Evolutionary conservation across 805 yeast species (phyloP), one percentile per base, ranked within the genome.

Genomic region (Candida endomychidarum): DNA sequence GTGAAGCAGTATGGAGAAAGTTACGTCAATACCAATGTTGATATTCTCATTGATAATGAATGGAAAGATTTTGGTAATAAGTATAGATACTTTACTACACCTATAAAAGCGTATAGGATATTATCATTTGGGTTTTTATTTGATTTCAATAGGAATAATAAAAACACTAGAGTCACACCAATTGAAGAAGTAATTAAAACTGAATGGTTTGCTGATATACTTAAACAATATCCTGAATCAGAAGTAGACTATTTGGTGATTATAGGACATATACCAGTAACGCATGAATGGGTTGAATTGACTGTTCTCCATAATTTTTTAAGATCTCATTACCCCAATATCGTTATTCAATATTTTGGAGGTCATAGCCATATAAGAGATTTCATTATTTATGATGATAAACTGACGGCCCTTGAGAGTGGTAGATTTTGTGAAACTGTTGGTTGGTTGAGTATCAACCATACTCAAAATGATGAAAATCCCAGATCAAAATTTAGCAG

Each of bases 341-440:
- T 74, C 0, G 67, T 80, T 0, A 84, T 91, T 38, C 96, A 88
- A 57, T 86, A 84, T 51, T 83, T 91, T 61, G 98, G 97, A 1
- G 98, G 97, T 1, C 98, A 91, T 61, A 81, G 95, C 20, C 98
- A 91, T 57, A 80, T 91, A 11, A 70, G 98, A 46, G 98, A 91
- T 60, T 91, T 83, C 59, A 74, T 78, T 6, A 65, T 77, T 3
- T 68, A 81, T 37, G 98, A 91, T 54, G 63, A 68, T 2, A 65
- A 63, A 35, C 75, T 90, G 17, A 79, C 86, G 0, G 96, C 83
- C 0, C 61, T 91, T n/a, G 96, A 91, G 63, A 86, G 96, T 56
- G 98, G 98, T 0, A 70, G 96, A 36, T 91, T 86, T 57, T 78
- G 95, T 54, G 98, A 91, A 57, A 91, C 98, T 0, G 75, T 86